These are phyloP conservation scores for Dioscorea alata DNA, from an alignment of 106 monocot species.

Conservation along the genomic window DNA sequence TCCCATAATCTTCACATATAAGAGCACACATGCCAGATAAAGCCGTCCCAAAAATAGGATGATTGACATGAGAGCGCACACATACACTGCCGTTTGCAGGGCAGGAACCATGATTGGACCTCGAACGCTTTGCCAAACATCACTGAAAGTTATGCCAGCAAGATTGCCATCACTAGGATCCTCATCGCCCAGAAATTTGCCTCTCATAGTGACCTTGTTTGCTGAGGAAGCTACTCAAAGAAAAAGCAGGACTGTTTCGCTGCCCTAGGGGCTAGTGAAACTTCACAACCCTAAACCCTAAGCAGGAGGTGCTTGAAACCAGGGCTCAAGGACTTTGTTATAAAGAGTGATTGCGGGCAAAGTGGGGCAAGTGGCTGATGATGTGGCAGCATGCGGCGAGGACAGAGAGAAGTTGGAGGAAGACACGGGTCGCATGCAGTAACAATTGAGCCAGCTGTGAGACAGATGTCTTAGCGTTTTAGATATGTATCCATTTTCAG, in stretches of 20 bases:
- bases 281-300: background rate
- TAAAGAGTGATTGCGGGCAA: background rate
- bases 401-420: background rate
- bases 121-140: conserved; percentile 12
- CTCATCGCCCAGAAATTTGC: background rate
- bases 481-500: too few species aligned
- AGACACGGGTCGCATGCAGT: conserved; percentile 6
- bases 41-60: conserved; percentile 54
- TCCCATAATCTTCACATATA: conserved; percentile 32
- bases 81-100: conserved; percentile 30
- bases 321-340: background rate
- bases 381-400: background rate
- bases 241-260: background rate
- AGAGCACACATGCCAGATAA: conserved; percentile 53
- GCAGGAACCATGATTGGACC: conserved; percentile 17
- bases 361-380: background rate
- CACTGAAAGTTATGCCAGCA: conserved; percentile 1
- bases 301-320: background rate
- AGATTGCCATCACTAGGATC: background rate
- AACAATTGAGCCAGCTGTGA: background rate
- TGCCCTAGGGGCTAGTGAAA: background rate
- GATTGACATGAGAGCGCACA: conserved; percentile 45
- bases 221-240: background rate
- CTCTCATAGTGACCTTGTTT: conserved; percentile 16
- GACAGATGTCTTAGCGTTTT: background rate